These are phyloP conservation scores for Brettanomyces custersianus DNA, from an alignment of 805 yeast genomes.

Conservation along the genomic window DNA sequence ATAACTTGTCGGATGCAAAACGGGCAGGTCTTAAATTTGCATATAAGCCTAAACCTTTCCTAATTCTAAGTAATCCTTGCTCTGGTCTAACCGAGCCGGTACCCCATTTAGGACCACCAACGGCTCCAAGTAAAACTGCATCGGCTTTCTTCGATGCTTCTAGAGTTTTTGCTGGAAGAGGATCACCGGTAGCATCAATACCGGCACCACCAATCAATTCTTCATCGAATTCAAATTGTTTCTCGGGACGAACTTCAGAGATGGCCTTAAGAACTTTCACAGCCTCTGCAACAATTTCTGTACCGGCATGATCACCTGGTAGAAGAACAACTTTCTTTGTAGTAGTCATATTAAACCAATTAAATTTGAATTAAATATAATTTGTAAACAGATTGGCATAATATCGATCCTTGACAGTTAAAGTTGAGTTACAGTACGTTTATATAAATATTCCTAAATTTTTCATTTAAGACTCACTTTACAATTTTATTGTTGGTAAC, in stretches of 20 bases:
- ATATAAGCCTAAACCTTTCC: conserved; percentile 88
- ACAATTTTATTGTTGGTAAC: too few species aligned
- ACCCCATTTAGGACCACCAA: conserved; percentile 99
- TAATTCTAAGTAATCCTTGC: conserved; percentile 87
- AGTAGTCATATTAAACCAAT: conserved; percentile 10
- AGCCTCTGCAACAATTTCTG: conserved; percentile 84
- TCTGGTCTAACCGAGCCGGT: conserved; percentile 95
- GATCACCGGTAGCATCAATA: conserved; percentile 91
- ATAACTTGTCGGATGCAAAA: conserved; percentile 76
- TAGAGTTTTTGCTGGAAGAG: conserved; percentile 78
- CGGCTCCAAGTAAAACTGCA: conserved; percentile 96
- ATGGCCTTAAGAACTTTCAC: conserved; percentile 83
- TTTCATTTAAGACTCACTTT: too few species aligned
- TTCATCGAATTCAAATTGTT: conserved; percentile 67
- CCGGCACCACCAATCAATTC: conserved; percentile 98
- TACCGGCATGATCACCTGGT: conserved; percentile 97
- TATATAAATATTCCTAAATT: too few species aligned
- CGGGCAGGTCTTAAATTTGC: conserved; percentile 97
- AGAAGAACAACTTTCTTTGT: conserved; percentile 71
- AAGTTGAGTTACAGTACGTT: too few species aligned
- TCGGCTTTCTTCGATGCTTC: conserved; percentile 79
- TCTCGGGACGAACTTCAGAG: conserved; percentile 41
- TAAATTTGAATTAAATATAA: background rate
- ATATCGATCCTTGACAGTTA: too few species aligned
- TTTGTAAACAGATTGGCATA: too few species aligned